Evolutionary conservation across 2,329 filamentous ascomycete species (phyloP), one percentile per base, ranked within the genome.

Genomic region (Aplosporella prunicola): DNA sequence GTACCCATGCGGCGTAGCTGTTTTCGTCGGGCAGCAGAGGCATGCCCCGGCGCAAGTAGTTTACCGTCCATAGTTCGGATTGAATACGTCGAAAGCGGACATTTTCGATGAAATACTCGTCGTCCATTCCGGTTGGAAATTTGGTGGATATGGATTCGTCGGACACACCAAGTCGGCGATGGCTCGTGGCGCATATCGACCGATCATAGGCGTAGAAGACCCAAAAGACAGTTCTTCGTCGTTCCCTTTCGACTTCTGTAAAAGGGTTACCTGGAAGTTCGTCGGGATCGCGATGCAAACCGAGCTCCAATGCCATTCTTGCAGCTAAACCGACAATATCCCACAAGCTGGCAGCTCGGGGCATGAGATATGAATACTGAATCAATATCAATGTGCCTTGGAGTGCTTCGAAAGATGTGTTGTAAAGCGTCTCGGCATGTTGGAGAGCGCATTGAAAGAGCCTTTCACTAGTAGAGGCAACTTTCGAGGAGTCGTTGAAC

Each of bases 141-240:
- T 32, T 40, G 7, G 38, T 40, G 15, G 38, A 35, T n/a, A 40
- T 40, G n/a, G 38, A 40, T n/a, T 35, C 32, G 13, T 40, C 38
- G 5, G 38, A 25, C 5, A 40, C 26, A 14, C 38, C 32, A 9
- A 40, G 22, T 4, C 38, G 38, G 11, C 38, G 38, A n/a, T 40
- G 38, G 22, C 32, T 35, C 5, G 38, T 40, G 5, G 32, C 38
- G 20, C 38, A 40, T 6, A 35, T 40, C 9, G 38, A 40, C 4
- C 38, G 26, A 24, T 40, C 38, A 10, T 30, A 40, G 6, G 35
- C 35, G 32, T 40, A 40, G 4, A 40, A 32, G 3, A 35, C 32
- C 38, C 38, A 40, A 7, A 40, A 40, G 5, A 35, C 20, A 20
- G 27, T 35, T 26, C 38, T 20, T 6, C 32, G 32, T 9, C 26